A percentile compares a stretch with the other conserved stretches of the same genome.
Conservation (phyloP, 805 yeast genomes). For the Kazachstania bromeliacearum region DNA sequence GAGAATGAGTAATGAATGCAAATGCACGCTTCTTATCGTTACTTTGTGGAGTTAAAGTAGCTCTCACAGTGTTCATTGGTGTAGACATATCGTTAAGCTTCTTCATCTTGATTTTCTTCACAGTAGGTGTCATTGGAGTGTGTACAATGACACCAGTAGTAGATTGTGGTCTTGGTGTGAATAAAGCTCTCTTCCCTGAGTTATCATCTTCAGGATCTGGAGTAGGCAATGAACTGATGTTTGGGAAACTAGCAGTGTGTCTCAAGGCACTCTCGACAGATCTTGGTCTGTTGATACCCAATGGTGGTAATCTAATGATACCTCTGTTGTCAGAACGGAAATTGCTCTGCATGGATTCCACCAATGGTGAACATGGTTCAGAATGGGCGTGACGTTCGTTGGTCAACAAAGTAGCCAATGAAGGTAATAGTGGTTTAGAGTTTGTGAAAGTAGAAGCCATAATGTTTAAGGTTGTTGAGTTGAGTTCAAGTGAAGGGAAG, state of each 20-base stretch:
- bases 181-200: not conserved
- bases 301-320: constrained; percentile 25
- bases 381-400: constrained; percentile 5
- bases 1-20: constrained; percentile 92
- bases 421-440: constrained; percentile 15
- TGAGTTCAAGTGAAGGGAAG: no score
- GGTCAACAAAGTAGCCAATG: constrained; percentile 15
- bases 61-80: constrained; percentile 28
- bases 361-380: constrained; percentile 17
- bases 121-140: constrained; percentile 1
- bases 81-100: constrained; percentile 26
- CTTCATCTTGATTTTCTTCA: constrained; percentile 12
- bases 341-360: constrained; percentile 10
- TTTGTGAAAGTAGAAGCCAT: constrained; percentile 1
- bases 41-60: constrained; percentile 24
- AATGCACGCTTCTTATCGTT: constrained; percentile 36
- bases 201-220: not conserved
- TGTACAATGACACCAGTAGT: not conserved
- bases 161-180: not conserved
- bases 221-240: not conserved
- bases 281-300: constrained; percentile 15
- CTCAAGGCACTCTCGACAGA: constrained; percentile 23
- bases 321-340: constrained; percentile 22
- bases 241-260: constrained; percentile 11
- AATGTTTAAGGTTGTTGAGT: not conserved